Evolutionary conservation across 1,139 yeast species (phyloP), one percentile per base, ranked within the genome.

Genomic region (Diutina ranongensis): DNA sequence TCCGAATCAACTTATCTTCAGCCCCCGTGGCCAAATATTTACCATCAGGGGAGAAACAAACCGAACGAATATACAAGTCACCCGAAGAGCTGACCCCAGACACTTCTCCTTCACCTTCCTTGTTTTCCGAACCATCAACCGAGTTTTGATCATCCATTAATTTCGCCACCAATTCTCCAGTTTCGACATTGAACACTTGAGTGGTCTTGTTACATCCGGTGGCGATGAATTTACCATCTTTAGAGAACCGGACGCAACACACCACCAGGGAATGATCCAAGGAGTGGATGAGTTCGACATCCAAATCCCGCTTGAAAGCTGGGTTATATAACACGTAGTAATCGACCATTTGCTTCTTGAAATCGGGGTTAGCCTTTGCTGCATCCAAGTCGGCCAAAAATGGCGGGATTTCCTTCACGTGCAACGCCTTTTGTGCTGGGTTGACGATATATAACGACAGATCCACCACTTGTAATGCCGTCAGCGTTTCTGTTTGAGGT

Each of bases 181-280:
- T 84, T 57, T 84, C 83, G 44, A 89, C 97, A 55, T 84, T 85
- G 65, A 83, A 92, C 50, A 92, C 95, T 63, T 88, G 97, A 9
- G 97, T 94, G 41, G 94, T 80, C 60, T 92, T 87, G 68, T 92
- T 92, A 68, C 97, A 89, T 42, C 98, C 98, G 21, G 98, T 92
- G 21, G 98, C 98, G 56, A 92, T 75, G 60, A 77, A 86, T 64
- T 86, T 85, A 52, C 97, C 97, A 62, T 88, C 95, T 54, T 81
- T 81, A 51, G 92, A 83, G 68, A 92, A 92, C 51, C 95, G 74
- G 48, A 92, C 97, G 65, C 98, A 92, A 68, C 98, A 92, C 47
- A 89, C 97, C 42, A 89, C 97, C 2, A 95, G 84, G 19, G 88
- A 77, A 66, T 92, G 97, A 59, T 86, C 95, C 55, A 89, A 74